Conservation (phyloP, 306 rosid genomes). For the Nissolia schottii region DNA sequence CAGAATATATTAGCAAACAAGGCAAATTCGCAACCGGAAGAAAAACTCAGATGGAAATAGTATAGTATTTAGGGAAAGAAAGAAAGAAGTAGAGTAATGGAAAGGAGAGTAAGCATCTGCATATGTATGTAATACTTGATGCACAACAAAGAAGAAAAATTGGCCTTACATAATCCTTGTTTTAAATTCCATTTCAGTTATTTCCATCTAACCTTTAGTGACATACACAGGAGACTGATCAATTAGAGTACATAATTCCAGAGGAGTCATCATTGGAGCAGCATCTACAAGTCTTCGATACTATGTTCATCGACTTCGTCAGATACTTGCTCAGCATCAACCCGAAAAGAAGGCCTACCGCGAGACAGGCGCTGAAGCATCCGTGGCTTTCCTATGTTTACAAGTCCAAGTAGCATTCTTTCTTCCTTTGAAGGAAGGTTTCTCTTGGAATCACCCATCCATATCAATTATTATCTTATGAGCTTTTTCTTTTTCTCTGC, state of each 20-base stretch:
- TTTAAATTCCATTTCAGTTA: neutral
- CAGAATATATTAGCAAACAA: neutral
- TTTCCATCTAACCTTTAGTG: slow-evolving; percentile 5
- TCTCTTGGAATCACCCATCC: slow-evolving; percentile 5
- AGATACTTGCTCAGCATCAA: slow-evolving; percentile 61
- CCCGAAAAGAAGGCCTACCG: slow-evolving; percentile 75
- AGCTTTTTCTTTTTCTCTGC: neutral
- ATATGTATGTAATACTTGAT: neutral
- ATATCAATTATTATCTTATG: slow-evolving; percentile 15
- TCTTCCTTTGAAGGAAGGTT: slow-evolving; percentile 18
- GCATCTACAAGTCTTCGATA: slow-evolving; percentile 57
- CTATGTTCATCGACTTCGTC: slow-evolving; percentile 61
- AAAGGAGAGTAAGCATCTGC: neutral
- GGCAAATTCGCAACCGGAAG: neutral
- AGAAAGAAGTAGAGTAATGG: neutral
- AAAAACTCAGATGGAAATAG: neutral
- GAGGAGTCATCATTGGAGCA: slow-evolving; percentile 74
- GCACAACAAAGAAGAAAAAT: neutral
- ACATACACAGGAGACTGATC: slow-evolving; percentile 65
- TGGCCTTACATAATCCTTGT: neutral
- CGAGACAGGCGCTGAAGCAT: slow-evolving; percentile 73
- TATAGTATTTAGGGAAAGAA: neutral
- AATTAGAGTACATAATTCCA: slow-evolving; percentile 81
- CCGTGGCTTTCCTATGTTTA: slow-evolving; percentile 88
- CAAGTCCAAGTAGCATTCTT: slow-evolving; percentile 28